phyloP scores from a whole-genome alignment of 805 yeast species.

The Lipomyces yamadae region DNA sequence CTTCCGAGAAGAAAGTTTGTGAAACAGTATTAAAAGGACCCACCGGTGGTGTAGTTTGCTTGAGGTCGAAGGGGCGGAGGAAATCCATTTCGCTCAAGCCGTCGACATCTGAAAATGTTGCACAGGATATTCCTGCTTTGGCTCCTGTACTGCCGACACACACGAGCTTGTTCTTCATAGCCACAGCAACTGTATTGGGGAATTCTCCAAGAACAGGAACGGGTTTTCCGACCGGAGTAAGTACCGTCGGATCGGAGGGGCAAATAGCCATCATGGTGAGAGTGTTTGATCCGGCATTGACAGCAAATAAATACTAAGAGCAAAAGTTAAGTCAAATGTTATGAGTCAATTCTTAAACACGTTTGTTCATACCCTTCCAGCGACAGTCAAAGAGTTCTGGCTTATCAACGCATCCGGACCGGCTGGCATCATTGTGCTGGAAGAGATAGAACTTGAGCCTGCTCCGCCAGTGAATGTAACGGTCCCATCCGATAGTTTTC shows the following conservation, averaged over 20 bases:
- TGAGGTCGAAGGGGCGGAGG: slow-evolving; percentile 1
- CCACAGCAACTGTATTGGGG: slow-evolving; percentile 5
- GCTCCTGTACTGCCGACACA: slow-evolving; percentile 10
- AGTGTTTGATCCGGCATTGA: slow-evolving; percentile 5
- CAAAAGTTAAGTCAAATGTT: not conserved
- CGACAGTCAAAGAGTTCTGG: slow-evolving; percentile 3
- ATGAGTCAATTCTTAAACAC: not conserved
- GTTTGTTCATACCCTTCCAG: not conserved
- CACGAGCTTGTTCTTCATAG: slow-evolving; percentile 9
- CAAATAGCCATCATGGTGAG: slow-evolving; percentile 8
- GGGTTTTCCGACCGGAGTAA: slow-evolving; percentile 1
- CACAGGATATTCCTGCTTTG: slow-evolving; percentile 8
- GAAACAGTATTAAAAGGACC: not conserved
- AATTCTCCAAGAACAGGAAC: slow-evolving; percentile 5
- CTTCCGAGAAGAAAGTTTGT: slow-evolving; percentile 2
- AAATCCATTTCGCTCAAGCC: slow-evolving; percentile 9
- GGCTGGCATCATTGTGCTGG: slow-evolving; percentile 2
- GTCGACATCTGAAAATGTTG: not conserved
- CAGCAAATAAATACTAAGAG: slow-evolving; percentile 2
- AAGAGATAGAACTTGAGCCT: slow-evolving; percentile 8
- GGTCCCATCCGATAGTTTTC: not conserved
- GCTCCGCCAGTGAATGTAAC: slow-evolving; percentile 4
- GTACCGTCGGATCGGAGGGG: not conserved
- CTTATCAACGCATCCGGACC: slow-evolving; percentile 4
- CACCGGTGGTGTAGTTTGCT: slow-evolving; percentile 1